These are phyloP conservation scores for Lantana camara DNA, from an alignment of 257 asterid genomes.

Conservation along the genomic window DNA sequence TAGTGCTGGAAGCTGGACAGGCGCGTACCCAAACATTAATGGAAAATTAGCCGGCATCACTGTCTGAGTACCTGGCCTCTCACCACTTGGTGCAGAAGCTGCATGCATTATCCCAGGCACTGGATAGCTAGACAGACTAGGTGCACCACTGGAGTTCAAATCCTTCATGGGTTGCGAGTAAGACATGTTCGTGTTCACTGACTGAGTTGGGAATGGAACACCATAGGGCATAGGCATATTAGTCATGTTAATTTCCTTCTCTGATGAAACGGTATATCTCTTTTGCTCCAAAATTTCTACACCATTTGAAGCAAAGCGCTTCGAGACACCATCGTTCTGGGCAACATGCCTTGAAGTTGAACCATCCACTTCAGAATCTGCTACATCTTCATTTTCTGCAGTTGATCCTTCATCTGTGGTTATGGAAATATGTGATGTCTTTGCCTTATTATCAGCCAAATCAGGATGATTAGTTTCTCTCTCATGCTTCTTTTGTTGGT, in stretches of 20 bases:
- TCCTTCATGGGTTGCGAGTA: conserved; percentile 63
- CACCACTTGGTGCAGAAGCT: conserved; percentile 50
- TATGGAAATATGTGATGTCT: conserved; percentile 80
- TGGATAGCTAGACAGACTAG: conserved; percentile 49
- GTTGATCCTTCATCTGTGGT: conserved; percentile 93
- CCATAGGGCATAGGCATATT: conserved; percentile 48
- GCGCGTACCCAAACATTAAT: conserved; percentile 69
- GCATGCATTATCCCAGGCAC: conserved; percentile 63
- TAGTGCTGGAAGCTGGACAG: conserved; percentile 75
- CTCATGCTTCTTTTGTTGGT: conserved; percentile 65
- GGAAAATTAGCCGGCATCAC: conserved; percentile 66
- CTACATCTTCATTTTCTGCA: conserved; percentile 96
- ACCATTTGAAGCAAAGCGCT: conserved; percentile 43
- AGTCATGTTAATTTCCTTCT: conserved; percentile 62
- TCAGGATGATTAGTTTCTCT: conserved; percentile 52
- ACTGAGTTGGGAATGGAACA: conserved; percentile 52
- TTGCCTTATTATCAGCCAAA: conserved; percentile 53
- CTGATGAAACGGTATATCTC: conserved; percentile 66
- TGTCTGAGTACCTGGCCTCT: conserved; percentile 52
- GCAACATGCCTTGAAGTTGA: conserved; percentile 65
- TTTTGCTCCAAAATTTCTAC: conserved; percentile 66
- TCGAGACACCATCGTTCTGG: conserved; percentile 56
- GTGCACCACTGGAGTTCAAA: conserved; percentile 41
- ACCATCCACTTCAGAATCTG: conserved; percentile 91
- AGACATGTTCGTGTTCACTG: conserved; percentile 53